Evolutionary conservation across 2,329 filamentous ascomycete genomes (phyloP).

Genomic region (Aschersonia sp.): DNA sequence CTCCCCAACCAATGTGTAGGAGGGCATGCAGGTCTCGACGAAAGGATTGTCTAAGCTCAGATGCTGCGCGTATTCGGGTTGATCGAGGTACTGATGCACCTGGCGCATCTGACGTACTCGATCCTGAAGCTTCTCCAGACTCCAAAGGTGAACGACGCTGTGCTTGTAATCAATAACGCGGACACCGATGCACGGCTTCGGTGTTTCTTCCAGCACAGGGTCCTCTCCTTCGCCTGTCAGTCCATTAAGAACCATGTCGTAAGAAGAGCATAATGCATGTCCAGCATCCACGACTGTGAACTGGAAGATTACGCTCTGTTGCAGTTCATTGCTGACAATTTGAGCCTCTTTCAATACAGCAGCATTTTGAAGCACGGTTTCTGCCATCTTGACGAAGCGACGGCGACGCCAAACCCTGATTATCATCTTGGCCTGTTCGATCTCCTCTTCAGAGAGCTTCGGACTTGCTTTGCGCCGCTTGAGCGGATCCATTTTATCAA

Average conservation of each 20-base stretch:
- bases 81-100: conserved; percentile 91
- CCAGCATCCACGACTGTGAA: conserved; percentile 85
- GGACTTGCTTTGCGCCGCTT: conserved; percentile 46
- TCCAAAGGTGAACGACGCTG: conserved; percentile 82
- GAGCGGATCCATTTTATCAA: conserved; percentile 59
- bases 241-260: conserved; percentile 90
- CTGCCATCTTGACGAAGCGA: conserved; percentile 87
- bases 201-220: conserved; percentile 61
- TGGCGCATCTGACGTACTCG: conserved; percentile 87
- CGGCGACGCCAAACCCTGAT: conserved; percentile 67
- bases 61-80: conserved; percentile 87
- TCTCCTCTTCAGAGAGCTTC: conserved; percentile 57
- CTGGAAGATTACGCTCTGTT: conserved; percentile 86
- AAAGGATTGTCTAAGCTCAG: conserved; percentile 90
- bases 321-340: conserved; percentile 93
- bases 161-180: conserved; percentile 85
- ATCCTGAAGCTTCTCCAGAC: conserved; percentile 77
- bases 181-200: conserved; percentile 82
- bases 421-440: conserved; percentile 51
- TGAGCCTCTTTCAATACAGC: conserved; percentile 87
- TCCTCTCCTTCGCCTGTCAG: conserved; percentile 77
- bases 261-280: conserved; percentile 81
- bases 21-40: conserved; percentile 76
- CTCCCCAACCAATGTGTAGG: conserved; percentile 86
- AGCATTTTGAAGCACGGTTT: conserved; percentile 78